Evolutionary conservation across 192 early-diverging fungal genomes (phyloP).

Genomic region (Dissophora ornata): DNA sequence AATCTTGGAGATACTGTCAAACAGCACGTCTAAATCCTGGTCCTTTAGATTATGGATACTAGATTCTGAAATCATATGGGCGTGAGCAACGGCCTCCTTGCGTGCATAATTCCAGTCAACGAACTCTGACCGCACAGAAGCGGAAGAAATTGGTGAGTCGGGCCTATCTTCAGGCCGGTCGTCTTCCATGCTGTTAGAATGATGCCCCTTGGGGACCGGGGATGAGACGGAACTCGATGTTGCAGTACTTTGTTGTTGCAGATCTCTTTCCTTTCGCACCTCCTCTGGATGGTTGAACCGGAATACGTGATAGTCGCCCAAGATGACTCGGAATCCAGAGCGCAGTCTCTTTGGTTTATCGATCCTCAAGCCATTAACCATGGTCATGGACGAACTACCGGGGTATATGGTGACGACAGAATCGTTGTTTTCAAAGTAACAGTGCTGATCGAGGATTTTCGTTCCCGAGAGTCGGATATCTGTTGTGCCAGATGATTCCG

Average conservation of each 20-base stretch:
- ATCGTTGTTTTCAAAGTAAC: constrained; percentile 75
- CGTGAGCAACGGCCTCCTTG: constrained; percentile 68
- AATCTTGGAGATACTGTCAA: constrained; percentile 67
- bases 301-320: constrained; percentile 86
- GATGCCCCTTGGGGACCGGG: constrained; percentile 15
- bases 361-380: constrained; percentile 84
- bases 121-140: constrained; percentile 60
- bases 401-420: constrained; percentile 73
- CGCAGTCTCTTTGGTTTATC: constrained; percentile 63
- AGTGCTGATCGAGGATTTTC: constrained; percentile 75
- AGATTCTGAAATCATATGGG: constrained; percentile 50
- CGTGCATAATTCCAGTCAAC: constrained; percentile 85
- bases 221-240: constrained; percentile 14
- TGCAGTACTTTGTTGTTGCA: constrained; percentile 17
- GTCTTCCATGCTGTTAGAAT: constrained; percentile 40
- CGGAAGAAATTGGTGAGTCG: constrained; percentile 56
- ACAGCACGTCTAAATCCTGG: constrained; percentile 50
- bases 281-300: constrained; percentile 88
- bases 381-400: constrained; percentile 63
- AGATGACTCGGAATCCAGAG: constrained; percentile 83
- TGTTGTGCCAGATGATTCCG: constrained; percentile 40
- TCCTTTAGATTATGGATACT: constrained; percentile 50
- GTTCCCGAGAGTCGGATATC: constrained; percentile 73
- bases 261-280: constrained; percentile 69
- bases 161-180: constrained; percentile 45